A percentile compares a stretch with the other conserved stretches of the same genome.
phyloP scores from a whole-genome alignment of 2,329 filamentous ascomycete genomes.

The Fusarium cyanostomum region DNA sequence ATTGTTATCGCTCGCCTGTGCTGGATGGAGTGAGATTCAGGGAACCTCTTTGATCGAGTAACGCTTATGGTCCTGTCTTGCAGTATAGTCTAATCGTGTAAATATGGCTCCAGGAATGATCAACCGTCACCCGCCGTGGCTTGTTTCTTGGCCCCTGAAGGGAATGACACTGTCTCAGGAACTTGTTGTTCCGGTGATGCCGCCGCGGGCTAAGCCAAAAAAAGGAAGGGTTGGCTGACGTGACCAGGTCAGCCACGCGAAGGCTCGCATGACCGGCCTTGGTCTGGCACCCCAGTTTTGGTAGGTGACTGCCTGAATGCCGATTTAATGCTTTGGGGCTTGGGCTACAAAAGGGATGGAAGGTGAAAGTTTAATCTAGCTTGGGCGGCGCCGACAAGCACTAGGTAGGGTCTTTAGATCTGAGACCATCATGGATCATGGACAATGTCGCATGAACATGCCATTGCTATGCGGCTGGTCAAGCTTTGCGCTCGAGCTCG shows the following conservation, averaged over 20 bases:
- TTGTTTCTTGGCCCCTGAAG: background rate
- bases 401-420: slow-evolving; percentile 28
- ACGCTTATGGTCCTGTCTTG: background rate
- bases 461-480: background rate
- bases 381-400: slow-evolving; percentile 10
- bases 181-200: slow-evolving; percentile 18
- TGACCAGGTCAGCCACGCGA: slow-evolving; percentile 30
- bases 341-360: background rate
- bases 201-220: background rate
- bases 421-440: slow-evolving; percentile 32
- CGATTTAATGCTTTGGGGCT: background rate
- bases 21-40: background rate
- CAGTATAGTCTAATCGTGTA: background rate
- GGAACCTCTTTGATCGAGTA: background rate
- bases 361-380: background rate
- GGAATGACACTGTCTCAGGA: slow-evolving; percentile 7
- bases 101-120: background rate
- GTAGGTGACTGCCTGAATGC: background rate
- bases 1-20: background rate
- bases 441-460: slow-evolving; percentile 22
- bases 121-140: background rate
- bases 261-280: slow-evolving; percentile 21
- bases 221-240: slow-evolving; percentile 24
- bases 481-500: background rate
- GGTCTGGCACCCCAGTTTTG: slow-evolving; percentile 6